Percentiles rank a stretch among this genome's conserved stretches.
These are phyloP conservation scores for Trifolium fragiferum DNA, from an alignment of 306 rosid genomes.

Conservation along the genomic window DNA sequence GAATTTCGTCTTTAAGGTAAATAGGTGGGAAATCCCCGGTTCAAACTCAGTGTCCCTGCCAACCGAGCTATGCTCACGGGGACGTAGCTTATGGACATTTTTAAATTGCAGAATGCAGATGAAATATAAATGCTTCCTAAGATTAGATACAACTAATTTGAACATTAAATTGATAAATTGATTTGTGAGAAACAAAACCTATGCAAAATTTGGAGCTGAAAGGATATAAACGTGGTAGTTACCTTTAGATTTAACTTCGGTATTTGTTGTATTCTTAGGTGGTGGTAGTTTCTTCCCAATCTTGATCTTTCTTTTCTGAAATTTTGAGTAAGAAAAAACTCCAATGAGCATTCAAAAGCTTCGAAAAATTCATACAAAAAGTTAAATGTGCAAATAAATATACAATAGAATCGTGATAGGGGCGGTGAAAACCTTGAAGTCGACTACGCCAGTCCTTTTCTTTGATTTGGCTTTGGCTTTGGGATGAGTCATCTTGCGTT, in stretches of 20 bases:
- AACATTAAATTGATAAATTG: too few species aligned
- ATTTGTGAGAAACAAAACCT: constrained; percentile 26
- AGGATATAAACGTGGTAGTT: constrained; percentile 45
- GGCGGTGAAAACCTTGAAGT: constrained; percentile 64
- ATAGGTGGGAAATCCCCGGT: too few species aligned
- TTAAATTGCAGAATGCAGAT: not conserved
- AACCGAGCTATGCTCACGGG: too few species aligned
- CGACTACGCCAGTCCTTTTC: constrained; percentile 74
- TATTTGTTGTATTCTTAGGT: constrained; percentile 78
- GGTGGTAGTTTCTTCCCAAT: constrained; percentile 88
- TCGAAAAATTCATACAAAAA: not conserved
- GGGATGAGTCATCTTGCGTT: constrained; percentile 58
- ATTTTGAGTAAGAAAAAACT: not conserved
- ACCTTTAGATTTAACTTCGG: constrained; percentile 90
- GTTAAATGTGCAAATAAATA: not conserved
- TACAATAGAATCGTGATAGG: not conserved
- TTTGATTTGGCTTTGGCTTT: constrained; percentile 61
- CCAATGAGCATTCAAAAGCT: constrained; percentile 15
- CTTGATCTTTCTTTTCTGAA: constrained; percentile 85
- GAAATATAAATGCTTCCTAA: not conserved
- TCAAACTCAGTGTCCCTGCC: too few species aligned
- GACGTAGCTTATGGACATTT: not conserved
- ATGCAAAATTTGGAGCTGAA: not conserved
- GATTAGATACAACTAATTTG: too few species aligned
- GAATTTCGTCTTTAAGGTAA: too few species aligned